Base-by-base conservation (phyloP, 805 yeast species). In the Candida glaebosa region DNA sequence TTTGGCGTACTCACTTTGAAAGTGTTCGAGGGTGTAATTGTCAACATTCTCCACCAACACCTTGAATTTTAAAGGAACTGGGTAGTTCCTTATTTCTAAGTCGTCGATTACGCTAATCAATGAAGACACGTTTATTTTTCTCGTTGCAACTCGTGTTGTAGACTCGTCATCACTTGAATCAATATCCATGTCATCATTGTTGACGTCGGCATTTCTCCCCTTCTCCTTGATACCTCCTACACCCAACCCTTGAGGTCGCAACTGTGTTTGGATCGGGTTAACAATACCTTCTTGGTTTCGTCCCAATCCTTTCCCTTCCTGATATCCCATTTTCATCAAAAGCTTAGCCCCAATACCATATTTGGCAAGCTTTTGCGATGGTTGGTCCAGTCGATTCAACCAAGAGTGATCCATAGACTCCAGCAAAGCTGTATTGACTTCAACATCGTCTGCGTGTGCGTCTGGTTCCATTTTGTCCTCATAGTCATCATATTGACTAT, bases 271-370 rank as follows among this genome's bases (percentile, higher is more conserved):
- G 5, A 91, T 80, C 0, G 98, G 97, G n/a, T 73, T 78, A 0
- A 74, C 72, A 1, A 88, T 87, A 34, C 99, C 99, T 38, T 74
- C 74, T 1, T 81, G 78, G 18, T 71, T 58, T 4, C 67, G 66
- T 2, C 99, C 99, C n/a, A 91, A 71, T 0, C 97, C 98, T 52
- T 76, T 69, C 0, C 99, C 98, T 31, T 76, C 76, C 5, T 74
- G 73, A 61, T 87, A 90, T 0, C 99, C 99, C 98, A 91, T 90
- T 47, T 80, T 76, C 45, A 79, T 71, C 65, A 91, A 60, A 38
- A 91, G 64, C 38, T 73, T 63, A 2, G 96, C 96, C 28, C 98
- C 98, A 30, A 88, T 78, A 5, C 98, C 98, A 56, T 90, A 89
- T 37, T 47, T 47, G 12, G 46, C 35, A 7, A 43, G 16, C 22